Evolutionary conservation across 148 eudicot species (phyloP), one percentile per base, ranked within the genome.

Genomic region (Fagopyrum esculentum): DNA sequence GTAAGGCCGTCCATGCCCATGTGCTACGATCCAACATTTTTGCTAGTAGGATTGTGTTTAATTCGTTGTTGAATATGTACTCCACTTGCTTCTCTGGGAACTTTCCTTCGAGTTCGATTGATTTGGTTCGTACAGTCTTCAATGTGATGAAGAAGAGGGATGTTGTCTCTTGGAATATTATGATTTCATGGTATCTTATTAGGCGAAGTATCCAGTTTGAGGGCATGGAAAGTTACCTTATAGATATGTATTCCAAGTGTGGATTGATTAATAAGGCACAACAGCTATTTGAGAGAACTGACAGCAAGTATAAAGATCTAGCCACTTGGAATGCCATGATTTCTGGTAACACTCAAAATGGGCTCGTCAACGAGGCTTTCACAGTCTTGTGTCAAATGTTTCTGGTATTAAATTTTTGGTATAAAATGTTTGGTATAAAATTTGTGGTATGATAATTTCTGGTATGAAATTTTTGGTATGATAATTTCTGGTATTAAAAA

Each of bases 311-410:
- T 76, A 86, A 78, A 80, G 97, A 91, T 83, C 86, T 75, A 77
- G 98, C 97, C 61, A 86, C 86, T 3, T 95, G 98, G 98, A 95
- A 92, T 79, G 86, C 97, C 54, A 88, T 87, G 88, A 81, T 95
- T 76, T 85, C 92, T 69, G 90, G 91, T 64, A 78, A 84, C 72
- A 80, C 85, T 17, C 96, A 90, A 74, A 89, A 90, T 79, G 94
- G 96, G 13, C 68, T 84, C 15, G 55, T 82, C 50, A 87, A 84
- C 30, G 80, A 90, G 73, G 87, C 96, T 68, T 84, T 90, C 52
- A 48, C 7, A 45, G 83, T 86, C 49, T 85, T 95, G 66, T 70
- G 87, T 71, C 84, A 83, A 84, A 92, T 95, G 98, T 78, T 85
- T 50, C 83, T n/a, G n/a, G n/a, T n/a, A n/a, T n/a, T n/a, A n/a